Evolutionary conservation across 1,284 basidiomycete species (phyloP).

Genomic region (Trametes versicolor): DNA sequence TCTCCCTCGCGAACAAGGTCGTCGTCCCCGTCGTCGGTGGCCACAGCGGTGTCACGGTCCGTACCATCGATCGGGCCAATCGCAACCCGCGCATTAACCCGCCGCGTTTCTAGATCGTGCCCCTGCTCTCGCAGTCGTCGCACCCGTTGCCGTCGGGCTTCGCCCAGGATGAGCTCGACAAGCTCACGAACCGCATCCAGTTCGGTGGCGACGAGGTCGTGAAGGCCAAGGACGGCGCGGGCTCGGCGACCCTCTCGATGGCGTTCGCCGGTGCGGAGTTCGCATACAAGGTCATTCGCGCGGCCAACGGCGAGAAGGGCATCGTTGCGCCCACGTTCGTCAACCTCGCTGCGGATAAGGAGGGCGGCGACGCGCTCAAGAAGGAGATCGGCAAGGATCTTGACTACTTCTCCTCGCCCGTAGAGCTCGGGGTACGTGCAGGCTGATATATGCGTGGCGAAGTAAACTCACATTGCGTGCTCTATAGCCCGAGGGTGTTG

Average conservation of each 20-base stretch:
- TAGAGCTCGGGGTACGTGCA: slow-evolving; percentile 83
- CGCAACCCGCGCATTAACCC: slow-evolving; percentile 11
- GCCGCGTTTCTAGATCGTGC: slow-evolving; percentile 76
- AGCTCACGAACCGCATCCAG: slow-evolving; percentile 74
- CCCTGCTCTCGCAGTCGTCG: slow-evolving; percentile 92
- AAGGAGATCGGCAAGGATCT: slow-evolving; percentile 74
- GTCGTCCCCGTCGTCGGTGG: slow-evolving; percentile 94
- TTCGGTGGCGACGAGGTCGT: slow-evolving; percentile 87
- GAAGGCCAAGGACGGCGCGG: slow-evolving; percentile 83
- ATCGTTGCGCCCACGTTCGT: slow-evolving; percentile 90
- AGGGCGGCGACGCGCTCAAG: slow-evolving; percentile 69
- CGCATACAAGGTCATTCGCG: slow-evolving; percentile 81
- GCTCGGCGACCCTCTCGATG: slow-evolving; percentile 83
- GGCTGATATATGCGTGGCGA: slow-evolving; percentile 11
- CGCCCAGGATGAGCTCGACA: slow-evolving; percentile 61
- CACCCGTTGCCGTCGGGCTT: slow-evolving; percentile 71
- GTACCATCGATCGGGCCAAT: slow-evolving; percentile 36
- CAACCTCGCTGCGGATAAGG: slow-evolving; percentile 80
- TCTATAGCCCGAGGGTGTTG: slow-evolving; percentile 78
- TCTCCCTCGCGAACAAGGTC: slow-evolving; percentile 72
- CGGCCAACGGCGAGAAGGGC: slow-evolving; percentile 89
- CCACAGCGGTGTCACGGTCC: slow-evolving; percentile 92
- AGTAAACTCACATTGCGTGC: slow-evolving; percentile 23
- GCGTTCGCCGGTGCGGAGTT: slow-evolving; percentile 85
- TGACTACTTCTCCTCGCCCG: slow-evolving; percentile 85